Base-by-base conservation (phyloP, 1,284 basidiomycete species). In the Tetrapyrgos nigripes region DNA sequence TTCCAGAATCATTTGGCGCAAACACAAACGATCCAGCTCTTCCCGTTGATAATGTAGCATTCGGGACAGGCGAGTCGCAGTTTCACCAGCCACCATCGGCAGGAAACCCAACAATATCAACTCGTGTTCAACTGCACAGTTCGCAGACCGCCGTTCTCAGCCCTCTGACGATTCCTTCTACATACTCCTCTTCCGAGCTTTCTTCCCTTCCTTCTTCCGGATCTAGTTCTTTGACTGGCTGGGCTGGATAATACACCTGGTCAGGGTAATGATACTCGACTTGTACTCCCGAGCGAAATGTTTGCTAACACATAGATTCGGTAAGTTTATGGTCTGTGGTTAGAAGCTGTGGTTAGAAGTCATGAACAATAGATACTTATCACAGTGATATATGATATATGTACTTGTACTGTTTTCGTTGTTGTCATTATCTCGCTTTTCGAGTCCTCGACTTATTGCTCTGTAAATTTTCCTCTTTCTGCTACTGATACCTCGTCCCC, bases 211-310 rank as follows among this genome's bases (percentile, higher is more conserved):
- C 70, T 45, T 58, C 59, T 50, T 58, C 61, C 10, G 48, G 50
- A 47, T 70, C 62, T 53, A 74, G 72, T 19, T 76, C 74, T 10
- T 64, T 79, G 49, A 78, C 72, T 21, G 77, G 77, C 2, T 78
- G 77, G 77, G 76, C 77, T 40, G 76, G 76, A 33, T 76, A 59
- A 70, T 53, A 9, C 19, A 5, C 14, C 31, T 33, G 31, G 27
- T 8, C 28, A 11, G n/a, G 21, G 14, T 46, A 11, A 19, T 8
- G 3, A 14, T 44, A n/a, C 26, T 24, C 19, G 2, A 40, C 11
- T 40, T 31, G 48, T 50, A 50, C 24, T n/a, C n/a, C n/a, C n/a
- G n/a, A n/a, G n/a, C n/a, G n/a, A n/a, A n/a, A n/a, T n/a, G n/a
- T n/a, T n/a, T n/a, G n/a, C n/a, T n/a, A n/a, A n/a, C n/a, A n/a